Evolutionary conservation across 2,329 filamentous ascomycete species (phyloP).

Genomic region (Cordyceps cicadae): DNA sequence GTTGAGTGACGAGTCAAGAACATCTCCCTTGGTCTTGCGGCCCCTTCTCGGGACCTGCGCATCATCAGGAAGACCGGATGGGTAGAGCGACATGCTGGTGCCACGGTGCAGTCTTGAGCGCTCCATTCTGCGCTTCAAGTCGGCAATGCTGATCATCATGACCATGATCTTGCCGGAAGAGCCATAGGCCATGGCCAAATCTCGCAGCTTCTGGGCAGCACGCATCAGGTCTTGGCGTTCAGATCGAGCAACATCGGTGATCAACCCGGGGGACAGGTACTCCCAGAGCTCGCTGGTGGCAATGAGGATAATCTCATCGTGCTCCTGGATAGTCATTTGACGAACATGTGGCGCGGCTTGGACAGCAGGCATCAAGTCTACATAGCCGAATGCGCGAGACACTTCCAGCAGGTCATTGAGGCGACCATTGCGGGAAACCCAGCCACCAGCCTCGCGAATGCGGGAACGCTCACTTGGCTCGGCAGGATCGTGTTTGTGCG

Average conservation of each 20-base stretch:
- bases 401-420: slow-evolving; percentile 88
- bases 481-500: slow-evolving; percentile 86
- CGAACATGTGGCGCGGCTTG: slow-evolving; percentile 82
- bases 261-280: slow-evolving; percentile 78
- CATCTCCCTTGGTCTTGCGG: slow-evolving; percentile 54
- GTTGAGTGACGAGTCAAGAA: slow-evolving; percentile 79
- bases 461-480: slow-evolving; percentile 75
- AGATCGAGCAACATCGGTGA: slow-evolving; percentile 82
- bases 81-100: slow-evolving; percentile 77
- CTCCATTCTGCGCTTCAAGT: slow-evolving; percentile 75
- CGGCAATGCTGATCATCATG: slow-evolving; percentile 91
- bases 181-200: slow-evolving; percentile 92
- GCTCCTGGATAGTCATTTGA: slow-evolving; percentile 70
- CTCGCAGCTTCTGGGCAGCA: slow-evolving; percentile 86
- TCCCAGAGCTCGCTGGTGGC: slow-evolving; percentile 95
- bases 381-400: slow-evolving; percentile 90
- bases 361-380: slow-evolving; percentile 83
- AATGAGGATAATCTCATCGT: slow-evolving; percentile 88
- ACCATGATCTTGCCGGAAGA: slow-evolving; percentile 96
- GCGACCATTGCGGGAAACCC: slow-evolving; percentile 88
- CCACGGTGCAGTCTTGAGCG: slow-evolving; percentile 65
- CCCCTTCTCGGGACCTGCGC: slow-evolving; percentile 57
- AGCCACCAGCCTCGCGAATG: slow-evolving; percentile 90
- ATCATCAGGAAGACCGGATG: slow-evolving; percentile 65
- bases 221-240: slow-evolving; percentile 89